Percentiles rank a stretch among this genome's conserved stretches.
Conservation (phyloP, 208 protist species). For the Lotmaria passim region DNA sequence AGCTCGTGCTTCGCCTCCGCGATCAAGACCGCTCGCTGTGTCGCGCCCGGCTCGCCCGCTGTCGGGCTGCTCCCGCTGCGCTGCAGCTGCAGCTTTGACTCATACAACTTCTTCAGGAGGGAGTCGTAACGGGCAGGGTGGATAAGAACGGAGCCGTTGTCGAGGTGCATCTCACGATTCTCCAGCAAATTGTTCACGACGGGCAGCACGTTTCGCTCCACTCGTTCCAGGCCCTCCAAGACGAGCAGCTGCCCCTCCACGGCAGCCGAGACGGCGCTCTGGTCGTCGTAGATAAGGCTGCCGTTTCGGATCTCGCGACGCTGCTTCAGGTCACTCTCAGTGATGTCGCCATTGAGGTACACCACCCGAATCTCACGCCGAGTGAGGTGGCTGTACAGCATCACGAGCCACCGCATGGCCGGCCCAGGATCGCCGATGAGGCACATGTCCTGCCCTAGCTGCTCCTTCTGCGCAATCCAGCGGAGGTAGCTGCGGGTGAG, state of each 20-base stretch:
- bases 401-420: constrained; percentile 83
- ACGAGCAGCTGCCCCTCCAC: constrained; percentile 91
- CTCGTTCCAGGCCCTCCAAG: constrained; percentile 95
- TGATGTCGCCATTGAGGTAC: constrained; percentile 94
- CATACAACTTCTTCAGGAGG: constrained; percentile 65
- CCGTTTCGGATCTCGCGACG: constrained; percentile 90
- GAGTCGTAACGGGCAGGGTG: constrained; percentile 89
- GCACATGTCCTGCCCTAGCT: constrained; percentile 94
- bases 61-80: not conserved
- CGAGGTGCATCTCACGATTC: constrained; percentile 96
- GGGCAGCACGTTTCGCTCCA: constrained; percentile 95
- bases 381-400: constrained; percentile 74
- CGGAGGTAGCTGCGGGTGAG: constrained; percentile 72
- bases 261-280: constrained; percentile 93
- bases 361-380: constrained; percentile 89
- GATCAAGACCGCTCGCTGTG: constrained; percentile 8
- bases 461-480: constrained; percentile 94
- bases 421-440: constrained; percentile 93
- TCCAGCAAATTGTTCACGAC: constrained; percentile 96
- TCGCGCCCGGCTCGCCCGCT: not conserved
- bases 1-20: constrained; percentile 62
- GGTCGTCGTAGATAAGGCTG: constrained; percentile 91
- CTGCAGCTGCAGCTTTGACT: constrained; percentile 19
- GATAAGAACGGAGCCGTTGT: constrained; percentile 93
- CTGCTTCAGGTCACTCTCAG: constrained; percentile 95